These are phyloP conservation scores for Scedosporium boydii DNA, from an alignment of 2,329 filamentous ascomycete genomes.

Conservation along the genomic window DNA sequence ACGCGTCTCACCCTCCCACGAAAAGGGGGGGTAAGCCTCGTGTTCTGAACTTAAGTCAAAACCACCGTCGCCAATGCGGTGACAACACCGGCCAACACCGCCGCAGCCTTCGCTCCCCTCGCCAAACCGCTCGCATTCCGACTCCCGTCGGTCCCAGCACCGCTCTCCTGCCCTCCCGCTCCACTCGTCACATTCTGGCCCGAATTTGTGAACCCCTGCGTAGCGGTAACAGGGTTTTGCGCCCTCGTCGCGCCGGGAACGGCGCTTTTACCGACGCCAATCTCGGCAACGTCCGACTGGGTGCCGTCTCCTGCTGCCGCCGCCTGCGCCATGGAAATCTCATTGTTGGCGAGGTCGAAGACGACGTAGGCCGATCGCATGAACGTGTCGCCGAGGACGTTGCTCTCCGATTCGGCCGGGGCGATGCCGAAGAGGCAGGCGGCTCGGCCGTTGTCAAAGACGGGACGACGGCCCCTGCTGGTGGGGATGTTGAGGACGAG, in stretches of 20 bases:
- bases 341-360: constrained; percentile 62
- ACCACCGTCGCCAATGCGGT: background rate
- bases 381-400: constrained; percentile 66
- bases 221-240: constrained; percentile 37
- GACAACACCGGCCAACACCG: background rate
- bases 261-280: constrained; percentile 33
- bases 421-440: constrained; percentile 62
- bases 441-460: constrained; percentile 40
- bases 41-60: background rate
- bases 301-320: constrained; percentile 23
- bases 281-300: constrained; percentile 41
- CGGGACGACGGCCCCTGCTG: constrained; percentile 34
- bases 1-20: background rate
- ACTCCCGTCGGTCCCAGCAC: background rate
- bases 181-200: constrained; percentile 3
- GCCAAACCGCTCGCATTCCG: no score
- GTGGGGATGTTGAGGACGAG: constrained; percentile 45
- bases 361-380: constrained; percentile 67
- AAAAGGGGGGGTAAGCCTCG: background rate
- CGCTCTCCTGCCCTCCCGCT: background rate
- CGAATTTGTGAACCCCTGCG: constrained; percentile 25
- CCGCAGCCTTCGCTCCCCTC: background rate
- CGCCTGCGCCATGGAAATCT: constrained; percentile 61
- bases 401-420: constrained; percentile 43
- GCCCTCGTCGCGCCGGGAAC: constrained; percentile 48